These are phyloP conservation scores for Teratosphaeria gauchensis DNA, from an alignment of 2,329 filamentous ascomycete species.

Conservation along the genomic window DNA sequence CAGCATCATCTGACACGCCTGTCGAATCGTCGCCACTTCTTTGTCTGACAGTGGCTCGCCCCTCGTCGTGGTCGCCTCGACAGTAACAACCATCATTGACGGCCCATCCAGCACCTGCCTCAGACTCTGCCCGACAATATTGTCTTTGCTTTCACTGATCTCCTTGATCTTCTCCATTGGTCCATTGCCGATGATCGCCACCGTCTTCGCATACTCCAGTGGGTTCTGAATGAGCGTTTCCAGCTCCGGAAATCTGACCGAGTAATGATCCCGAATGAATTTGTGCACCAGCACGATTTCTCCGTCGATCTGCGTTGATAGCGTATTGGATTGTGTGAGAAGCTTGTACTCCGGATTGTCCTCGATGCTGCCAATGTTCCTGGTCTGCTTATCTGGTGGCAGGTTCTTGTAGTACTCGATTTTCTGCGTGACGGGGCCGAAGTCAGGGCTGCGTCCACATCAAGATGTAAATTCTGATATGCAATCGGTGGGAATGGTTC, in stretches of 20 bases:
- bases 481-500: conserved; percentile 25
- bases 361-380: conserved; percentile 71
- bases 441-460: conserved; percentile 58
- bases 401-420: conserved; percentile 67
- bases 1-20: conserved; percentile 82
- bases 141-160: conserved; percentile 66
- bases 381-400: conserved; percentile 53
- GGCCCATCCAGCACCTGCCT: conserved; percentile 78
- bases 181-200: conserved; percentile 85
- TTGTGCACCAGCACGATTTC: conserved; percentile 93
- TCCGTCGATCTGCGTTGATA: conserved; percentile 86
- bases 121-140: conserved; percentile 65
- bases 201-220: conserved; percentile 89
- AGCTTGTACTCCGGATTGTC: conserved; percentile 88
- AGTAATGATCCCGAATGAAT: conserved; percentile 93
- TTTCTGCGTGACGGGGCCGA: conserved; percentile 56
- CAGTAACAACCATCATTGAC: conserved; percentile 87
- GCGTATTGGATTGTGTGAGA: conserved; percentile 75
- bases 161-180: conserved; percentile 81
- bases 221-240: conserved; percentile 85
- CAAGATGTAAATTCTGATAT: conserved; percentile 49
- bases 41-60: conserved; percentile 66
- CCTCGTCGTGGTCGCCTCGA: conserved; percentile 84
- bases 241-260: conserved; percentile 82
- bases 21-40: conserved; percentile 63